These are phyloP conservation scores for Suhomyces vadensis DNA, from an alignment of 805 yeast genomes.

Conservation along the genomic window DNA sequence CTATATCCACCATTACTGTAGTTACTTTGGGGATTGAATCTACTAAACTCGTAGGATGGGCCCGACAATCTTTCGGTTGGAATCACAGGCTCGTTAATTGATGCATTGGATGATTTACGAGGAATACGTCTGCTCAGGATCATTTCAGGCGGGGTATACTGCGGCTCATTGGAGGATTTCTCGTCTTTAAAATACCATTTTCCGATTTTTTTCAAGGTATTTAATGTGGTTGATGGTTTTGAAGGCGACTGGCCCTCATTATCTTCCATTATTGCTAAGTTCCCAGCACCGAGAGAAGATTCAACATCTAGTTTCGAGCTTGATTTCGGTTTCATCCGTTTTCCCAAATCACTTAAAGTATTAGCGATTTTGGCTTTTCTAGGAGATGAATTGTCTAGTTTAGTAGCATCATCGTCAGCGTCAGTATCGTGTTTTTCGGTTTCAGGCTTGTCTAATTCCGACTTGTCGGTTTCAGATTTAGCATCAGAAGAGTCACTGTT, in stretches of 20 bases:
- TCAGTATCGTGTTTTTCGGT: neutral
- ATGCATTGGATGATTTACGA: neutral
- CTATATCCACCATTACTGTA: neutral
- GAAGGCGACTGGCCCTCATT: neutral
- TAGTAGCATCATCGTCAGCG: neutral
- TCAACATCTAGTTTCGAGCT: neutral
- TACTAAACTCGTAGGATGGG: constrained; percentile 5
- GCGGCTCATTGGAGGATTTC: constrained; percentile 13
- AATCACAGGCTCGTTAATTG: neutral
- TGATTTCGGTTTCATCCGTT: constrained; percentile 7
- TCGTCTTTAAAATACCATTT: constrained; percentile 66
- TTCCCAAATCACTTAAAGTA: constrained; percentile 13
- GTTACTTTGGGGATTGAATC: neutral
- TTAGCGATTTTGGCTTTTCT: constrained; percentile 17
- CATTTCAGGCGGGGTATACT: constrained; percentile 63
- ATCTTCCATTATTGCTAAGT: neutral
- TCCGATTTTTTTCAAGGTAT: constrained; percentile 58
- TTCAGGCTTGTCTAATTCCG: neutral
- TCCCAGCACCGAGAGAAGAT: neutral
- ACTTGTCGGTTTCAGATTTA: neutral
- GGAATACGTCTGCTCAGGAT: constrained; percentile 55
- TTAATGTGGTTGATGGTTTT: constrained; percentile 17
- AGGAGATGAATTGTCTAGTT: neutral
- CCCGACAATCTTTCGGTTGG: neutral
- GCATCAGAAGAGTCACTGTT: neutral